These are phyloP conservation scores for Casuarina cunninghamiana DNA, from an alignment of 306 rosid genomes.

Conservation along the genomic window DNA sequence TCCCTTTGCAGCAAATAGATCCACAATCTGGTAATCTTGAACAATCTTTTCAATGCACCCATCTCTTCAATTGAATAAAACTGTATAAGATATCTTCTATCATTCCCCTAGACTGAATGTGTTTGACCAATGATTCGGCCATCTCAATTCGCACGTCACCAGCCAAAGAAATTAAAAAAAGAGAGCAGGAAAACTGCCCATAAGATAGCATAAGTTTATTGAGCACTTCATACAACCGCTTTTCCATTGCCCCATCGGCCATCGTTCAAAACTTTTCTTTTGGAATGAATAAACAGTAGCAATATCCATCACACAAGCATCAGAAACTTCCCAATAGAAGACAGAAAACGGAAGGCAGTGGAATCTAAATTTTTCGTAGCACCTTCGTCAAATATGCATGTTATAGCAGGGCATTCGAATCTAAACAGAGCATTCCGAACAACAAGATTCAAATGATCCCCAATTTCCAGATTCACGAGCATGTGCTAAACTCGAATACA, in stretches of 20 bases:
- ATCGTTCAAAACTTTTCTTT: no score
- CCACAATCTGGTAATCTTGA: conserved; percentile 2
- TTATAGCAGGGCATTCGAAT: no score
- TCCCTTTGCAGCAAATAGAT: neutral
- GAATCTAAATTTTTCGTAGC: no score
- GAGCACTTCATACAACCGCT: neutral
- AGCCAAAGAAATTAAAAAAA: neutral
- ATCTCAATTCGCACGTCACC: neutral
- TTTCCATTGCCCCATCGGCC: no score
- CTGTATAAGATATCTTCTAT: neutral
- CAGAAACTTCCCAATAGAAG: neutral
- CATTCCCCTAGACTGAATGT: neutral
- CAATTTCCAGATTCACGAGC: neutral
- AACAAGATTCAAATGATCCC: neutral
- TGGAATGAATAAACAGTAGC: neutral
- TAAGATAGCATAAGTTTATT: neutral
- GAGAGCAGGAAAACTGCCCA: neutral
- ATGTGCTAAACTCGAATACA: neutral
- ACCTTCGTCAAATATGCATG: no score
- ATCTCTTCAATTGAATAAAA: neutral
- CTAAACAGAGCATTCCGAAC: neutral
- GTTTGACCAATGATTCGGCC: neutral
- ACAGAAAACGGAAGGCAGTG: no score
- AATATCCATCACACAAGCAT: neutral
- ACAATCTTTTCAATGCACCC: conserved; percentile 8